Evolutionary conservation across 2,329 filamentous ascomycete species (phyloP).

Genomic region (Pseudogymnoascus sp.): DNA sequence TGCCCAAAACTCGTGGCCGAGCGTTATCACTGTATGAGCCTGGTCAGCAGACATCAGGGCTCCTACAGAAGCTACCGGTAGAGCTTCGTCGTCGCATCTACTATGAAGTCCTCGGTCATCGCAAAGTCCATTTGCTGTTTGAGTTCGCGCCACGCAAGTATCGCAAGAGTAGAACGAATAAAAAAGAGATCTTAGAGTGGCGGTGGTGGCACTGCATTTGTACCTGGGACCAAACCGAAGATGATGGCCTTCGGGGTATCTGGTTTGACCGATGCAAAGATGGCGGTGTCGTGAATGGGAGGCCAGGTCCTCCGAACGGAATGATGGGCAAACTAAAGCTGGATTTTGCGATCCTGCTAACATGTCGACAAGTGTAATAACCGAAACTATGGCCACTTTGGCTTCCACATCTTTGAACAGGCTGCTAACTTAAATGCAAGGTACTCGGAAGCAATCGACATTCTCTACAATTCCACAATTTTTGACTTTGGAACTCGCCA

Average conservation of each 20-base stretch:
- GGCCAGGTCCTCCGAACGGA: conserved; percentile 9
- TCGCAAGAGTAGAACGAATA: conserved; percentile 15
- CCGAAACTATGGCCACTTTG: not conserved
- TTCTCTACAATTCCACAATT: conserved; percentile 22
- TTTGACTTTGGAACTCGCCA: conserved; percentile 24
- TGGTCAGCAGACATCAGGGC: not conserved
- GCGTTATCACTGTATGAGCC: not conserved
- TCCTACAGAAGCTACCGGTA: conserved; percentile 15
- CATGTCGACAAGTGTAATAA: conserved; percentile 17
- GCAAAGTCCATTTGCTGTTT: conserved; percentile 7
- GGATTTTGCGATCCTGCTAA: conserved; percentile 18
- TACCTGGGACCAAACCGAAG: conserved; percentile 15
- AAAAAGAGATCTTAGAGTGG: conserved; percentile 17
- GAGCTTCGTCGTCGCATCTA: conserved; percentile 20
- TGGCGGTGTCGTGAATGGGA: conserved; percentile 12
- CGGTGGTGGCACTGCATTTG: conserved; percentile 18
- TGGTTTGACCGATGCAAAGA: conserved; percentile 17
- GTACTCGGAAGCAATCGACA: conserved; percentile 20
- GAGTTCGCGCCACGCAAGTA: conserved; percentile 7
- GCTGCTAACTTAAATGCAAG: conserved; percentile 12
- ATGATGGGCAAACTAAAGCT: conserved; percentile 18
- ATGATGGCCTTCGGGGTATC: conserved; percentile 13
- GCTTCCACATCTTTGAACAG: too few relatives aligned
- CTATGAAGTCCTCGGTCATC: conserved; percentile 17
- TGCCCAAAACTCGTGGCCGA: not conserved